Evolutionary conservation across 306 rosid species (phyloP), one percentile per base, ranked within the genome.

Genomic region (Vicia sativa): DNA sequence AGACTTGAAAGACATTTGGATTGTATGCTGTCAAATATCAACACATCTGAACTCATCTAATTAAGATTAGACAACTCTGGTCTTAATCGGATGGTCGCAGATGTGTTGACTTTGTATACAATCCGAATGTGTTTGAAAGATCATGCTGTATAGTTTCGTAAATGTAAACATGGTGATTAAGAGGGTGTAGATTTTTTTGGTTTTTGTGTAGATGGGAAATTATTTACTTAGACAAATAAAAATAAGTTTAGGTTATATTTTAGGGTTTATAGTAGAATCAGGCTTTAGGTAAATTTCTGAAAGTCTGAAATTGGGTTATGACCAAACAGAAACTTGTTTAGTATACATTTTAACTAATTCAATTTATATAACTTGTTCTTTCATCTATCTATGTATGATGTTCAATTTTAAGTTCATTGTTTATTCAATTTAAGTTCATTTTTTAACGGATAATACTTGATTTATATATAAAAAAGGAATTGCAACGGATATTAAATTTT

Each of bases 141-240:
- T 52, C 11, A 19, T 21, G 21, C 58, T 38, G 67, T 42, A 73
- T 48, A 70, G 79, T 35, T 35, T 45, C 65, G 56, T 66, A 74
- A 66, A 6, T 82, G 85, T 78, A 83, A 68, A 74, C 80, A 82
- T 50, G 63, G 65, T 26, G 46, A 65, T 57, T 57, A 34, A 38
- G 48, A 76, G 50, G 70, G 35, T 42, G 41, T 42, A 69, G 73
- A 16, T 41, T 77, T 52, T 69, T 71, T 72, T 45, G 42, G 35
- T 41, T 26, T 55, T 50, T 13, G 29, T 54, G n/a, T n/a, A n/a
- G 72, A 65, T 69, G 48, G 23, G 65, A 72, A 71, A 28, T 68
- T 53, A 31, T 67, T 58, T 50, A 65, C 71, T 71, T 28, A 39
- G 19, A 49, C 60, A 49, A 11, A 59, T 23, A 7, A 28, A 35